Percentiles rank a stretch among this genome's conserved stretches.
Conservation (phyloP, 2,329 filamentous ascomycete genomes). For the Chaetomium olivaceum region DNA sequence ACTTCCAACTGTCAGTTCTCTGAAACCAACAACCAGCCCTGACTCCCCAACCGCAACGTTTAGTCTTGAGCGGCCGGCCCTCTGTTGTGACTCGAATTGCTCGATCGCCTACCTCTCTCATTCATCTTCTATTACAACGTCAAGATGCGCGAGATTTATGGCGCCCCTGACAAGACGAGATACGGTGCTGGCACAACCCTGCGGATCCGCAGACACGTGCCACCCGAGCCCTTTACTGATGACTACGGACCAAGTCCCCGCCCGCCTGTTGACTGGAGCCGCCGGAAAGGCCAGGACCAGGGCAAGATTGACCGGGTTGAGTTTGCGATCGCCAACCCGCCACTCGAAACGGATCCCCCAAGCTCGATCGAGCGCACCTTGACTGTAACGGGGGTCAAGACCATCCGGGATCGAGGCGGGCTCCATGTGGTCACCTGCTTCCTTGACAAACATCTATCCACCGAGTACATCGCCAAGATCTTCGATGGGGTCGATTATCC, state of each 20-base stretch:
- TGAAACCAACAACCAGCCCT: too few species aligned
- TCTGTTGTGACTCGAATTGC: too few species aligned
- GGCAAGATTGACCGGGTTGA: conserved; percentile 2
- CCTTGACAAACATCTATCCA: conserved; percentile 2
- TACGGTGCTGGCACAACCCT: background rate
- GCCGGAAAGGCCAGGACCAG: background rate
- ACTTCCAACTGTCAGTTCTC: too few species aligned
- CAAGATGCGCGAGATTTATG: background rate
- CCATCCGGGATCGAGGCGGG: background rate
- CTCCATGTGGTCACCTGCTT: conserved; percentile 14
- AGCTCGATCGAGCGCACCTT: background rate
- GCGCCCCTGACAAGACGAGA: background rate
- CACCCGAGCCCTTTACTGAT: background rate
- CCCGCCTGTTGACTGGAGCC: background rate
- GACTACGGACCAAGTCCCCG: background rate
- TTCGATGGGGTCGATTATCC: conserved; percentile 17
- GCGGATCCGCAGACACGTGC: background rate
- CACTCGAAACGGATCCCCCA: background rate
- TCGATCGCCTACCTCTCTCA: too few species aligned
- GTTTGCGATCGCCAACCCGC: conserved; percentile 6
- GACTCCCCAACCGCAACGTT: too few species aligned
- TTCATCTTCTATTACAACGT: background rate
- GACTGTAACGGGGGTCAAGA: conserved; percentile 8
- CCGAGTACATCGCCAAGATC: conserved; percentile 20
- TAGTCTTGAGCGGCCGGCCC: too few species aligned